Evolutionary conservation across 164 flowering plant genomes (phyloP).

Genomic region (Umbellularia californica): DNA sequence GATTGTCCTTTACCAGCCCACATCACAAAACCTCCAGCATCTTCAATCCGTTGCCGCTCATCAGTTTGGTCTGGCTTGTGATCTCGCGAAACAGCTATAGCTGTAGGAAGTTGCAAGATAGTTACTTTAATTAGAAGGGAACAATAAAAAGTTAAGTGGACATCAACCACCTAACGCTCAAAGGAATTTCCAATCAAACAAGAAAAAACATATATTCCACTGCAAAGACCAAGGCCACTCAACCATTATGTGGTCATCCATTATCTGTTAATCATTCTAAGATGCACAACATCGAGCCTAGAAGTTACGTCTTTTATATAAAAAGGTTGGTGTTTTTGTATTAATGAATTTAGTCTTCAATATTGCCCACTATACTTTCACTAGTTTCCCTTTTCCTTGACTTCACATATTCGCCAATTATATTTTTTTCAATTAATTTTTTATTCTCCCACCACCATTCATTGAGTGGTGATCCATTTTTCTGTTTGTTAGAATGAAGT

Average conservation of each 20-base stretch:
- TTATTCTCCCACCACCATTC: too few relatives aligned
- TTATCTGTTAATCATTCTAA: not conserved
- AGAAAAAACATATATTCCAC: not conserved
- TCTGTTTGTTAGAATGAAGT: too few relatives aligned
- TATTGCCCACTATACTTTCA: too few relatives aligned
- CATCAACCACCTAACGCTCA: not conserved
- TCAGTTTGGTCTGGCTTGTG: slow-evolving; percentile 98
- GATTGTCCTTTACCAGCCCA: slow-evolving; percentile 71
- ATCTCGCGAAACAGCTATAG: slow-evolving; percentile 94
- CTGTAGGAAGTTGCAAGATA: slow-evolving; percentile 27
- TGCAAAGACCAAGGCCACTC: not conserved
- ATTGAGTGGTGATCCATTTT: too few relatives aligned
- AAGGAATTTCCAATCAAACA: not conserved
- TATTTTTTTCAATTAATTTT: too few relatives aligned
- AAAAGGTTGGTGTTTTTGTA: too few relatives aligned
- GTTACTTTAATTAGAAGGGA: not conserved
- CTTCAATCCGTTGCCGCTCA: slow-evolving; percentile 92
- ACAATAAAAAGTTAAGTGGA: not conserved
- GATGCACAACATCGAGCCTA: not conserved
- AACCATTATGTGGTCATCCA: too few relatives aligned
- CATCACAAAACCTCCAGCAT: slow-evolving; percentile 99
- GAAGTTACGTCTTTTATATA: not conserved
- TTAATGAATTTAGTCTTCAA: too few relatives aligned
- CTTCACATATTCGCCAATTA: too few relatives aligned
- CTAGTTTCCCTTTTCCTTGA: too few relatives aligned